These are phyloP conservation scores for Helenozyma rhizophorensis DNA, from an alignment of 805 yeast species.

Conservation along the genomic window DNA sequence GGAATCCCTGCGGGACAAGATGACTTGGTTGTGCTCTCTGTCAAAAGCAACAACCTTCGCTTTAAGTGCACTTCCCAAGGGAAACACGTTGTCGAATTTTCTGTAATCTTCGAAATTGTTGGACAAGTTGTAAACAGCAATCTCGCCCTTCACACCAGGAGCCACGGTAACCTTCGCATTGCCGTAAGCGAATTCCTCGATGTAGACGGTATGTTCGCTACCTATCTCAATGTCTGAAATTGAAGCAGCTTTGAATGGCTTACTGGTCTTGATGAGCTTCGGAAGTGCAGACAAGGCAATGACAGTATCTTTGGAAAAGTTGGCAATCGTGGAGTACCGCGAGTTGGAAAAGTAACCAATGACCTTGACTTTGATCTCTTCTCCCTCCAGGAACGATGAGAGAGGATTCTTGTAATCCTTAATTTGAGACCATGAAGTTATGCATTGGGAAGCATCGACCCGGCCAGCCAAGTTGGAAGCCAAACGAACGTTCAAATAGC, in stretches of 20 bases:
- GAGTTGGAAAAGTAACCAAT: constrained; percentile 78
- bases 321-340: constrained; percentile 54
- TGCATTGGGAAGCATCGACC: constrained; percentile 69
- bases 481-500: constrained; percentile 69
- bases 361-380: constrained; percentile 55
- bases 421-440: constrained; percentile 50
- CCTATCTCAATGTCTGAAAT: constrained; percentile 42
- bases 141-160: constrained; percentile 62
- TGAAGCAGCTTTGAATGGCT: constrained; percentile 9
- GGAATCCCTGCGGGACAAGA: constrained; percentile 47
- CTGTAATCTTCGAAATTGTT: constrained; percentile 46
- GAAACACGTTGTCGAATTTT: constrained; percentile 53
- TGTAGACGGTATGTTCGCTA: constrained; percentile 50
- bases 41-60: constrained; percentile 55
- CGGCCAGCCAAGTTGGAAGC: constrained; percentile 80
- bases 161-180: constrained; percentile 65
- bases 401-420: constrained; percentile 57
- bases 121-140: constrained; percentile 61
- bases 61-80: constrained; percentile 67
- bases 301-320: constrained; percentile 44
- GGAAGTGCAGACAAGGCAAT: constrained; percentile 62
- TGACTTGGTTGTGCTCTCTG: constrained; percentile 45
- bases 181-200: constrained; percentile 61
- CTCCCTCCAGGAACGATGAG: constrained; percentile 53
- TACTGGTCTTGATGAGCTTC: constrained; percentile 26